These are phyloP conservation scores for Microstegium vimineum DNA, from an alignment of 176 grass and related monocot genomes.

Conservation along the genomic window DNA sequence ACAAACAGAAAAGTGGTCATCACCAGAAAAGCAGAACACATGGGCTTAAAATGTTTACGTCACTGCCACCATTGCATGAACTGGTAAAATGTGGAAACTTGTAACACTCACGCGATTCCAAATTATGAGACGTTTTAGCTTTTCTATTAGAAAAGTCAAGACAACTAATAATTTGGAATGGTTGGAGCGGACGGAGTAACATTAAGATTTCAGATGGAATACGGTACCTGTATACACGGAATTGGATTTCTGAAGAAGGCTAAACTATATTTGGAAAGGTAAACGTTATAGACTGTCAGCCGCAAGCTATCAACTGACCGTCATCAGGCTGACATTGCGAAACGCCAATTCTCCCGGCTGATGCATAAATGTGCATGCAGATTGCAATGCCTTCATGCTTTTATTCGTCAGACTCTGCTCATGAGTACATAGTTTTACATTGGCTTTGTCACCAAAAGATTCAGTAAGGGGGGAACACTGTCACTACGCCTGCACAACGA, in stretches of 20 bases:
- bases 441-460: slow-evolving; percentile 11
- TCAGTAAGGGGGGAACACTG: slow-evolving; percentile 34
- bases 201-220: too few species aligned
- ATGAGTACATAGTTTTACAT: slow-evolving; percentile 31
- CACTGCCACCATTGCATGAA: not conserved
- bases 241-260: too few species aligned
- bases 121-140: too few species aligned
- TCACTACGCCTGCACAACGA: slow-evolving; percentile 33
- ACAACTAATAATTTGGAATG: too few species aligned
- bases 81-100: not conserved
- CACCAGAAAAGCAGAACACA: too few species aligned
- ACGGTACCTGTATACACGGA: too few species aligned
- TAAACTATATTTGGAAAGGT: too few species aligned
- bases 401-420: slow-evolving; percentile 25
- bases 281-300: not conserved
- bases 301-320: not conserved
- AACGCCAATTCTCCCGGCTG: not conserved
- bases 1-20: too few species aligned
- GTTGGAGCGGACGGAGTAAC: too few species aligned
- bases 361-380: not conserved
- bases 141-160: too few species aligned
- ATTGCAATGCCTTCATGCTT: slow-evolving; percentile 2
- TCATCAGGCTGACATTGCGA: not conserved
- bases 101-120: too few species aligned
- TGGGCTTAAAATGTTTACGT: not conserved